Conservation (phyloP, 176 grass and related monocot genomes). For the Paspalum notatum region DNA sequence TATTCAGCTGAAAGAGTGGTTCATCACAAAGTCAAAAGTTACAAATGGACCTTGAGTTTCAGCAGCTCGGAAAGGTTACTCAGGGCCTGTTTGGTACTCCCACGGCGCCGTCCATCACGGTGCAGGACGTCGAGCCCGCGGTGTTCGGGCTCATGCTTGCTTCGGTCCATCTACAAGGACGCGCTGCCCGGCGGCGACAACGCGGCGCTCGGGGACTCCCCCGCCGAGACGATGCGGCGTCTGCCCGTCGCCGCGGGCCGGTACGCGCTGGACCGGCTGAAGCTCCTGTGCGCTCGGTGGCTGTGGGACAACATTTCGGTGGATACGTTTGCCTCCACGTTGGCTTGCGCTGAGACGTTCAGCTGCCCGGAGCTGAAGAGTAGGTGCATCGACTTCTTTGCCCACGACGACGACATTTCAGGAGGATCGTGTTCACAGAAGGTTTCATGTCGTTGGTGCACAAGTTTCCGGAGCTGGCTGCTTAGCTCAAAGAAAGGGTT, state of each 20-base stretch:
- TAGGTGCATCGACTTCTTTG: constrained; percentile 54
- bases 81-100: too few species aligned
- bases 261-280: constrained; percentile 28
- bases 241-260: constrained; percentile 53
- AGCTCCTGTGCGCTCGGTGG: constrained; percentile 42
- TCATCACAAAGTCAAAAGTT: too few species aligned
- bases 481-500: constrained; percentile 1
- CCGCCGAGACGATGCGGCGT: background rate
- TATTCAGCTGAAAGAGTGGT: too few species aligned
- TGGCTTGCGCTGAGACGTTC: constrained; percentile 52
- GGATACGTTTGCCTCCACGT: constrained; percentile 33
- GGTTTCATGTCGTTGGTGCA: constrained; percentile 15
- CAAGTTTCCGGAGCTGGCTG: constrained; percentile 7
- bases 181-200: background rate
- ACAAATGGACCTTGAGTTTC: too few species aligned
- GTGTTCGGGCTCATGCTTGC: background rate
- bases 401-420: constrained; percentile 40
- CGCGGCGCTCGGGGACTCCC: background rate
- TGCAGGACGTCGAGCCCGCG: background rate
- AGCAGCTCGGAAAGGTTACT: background rate
- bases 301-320: constrained; percentile 31
- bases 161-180: background rate
- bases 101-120: background rate
- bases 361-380: constrained; percentile 49
- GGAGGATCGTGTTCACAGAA: constrained; percentile 27